Percentiles rank a stretch among this genome's conserved stretches.
Evolutionary conservation across 495 filamentous ascomycete species (phyloP).

Genomic region (Aspergillus bridgeri): DNA sequence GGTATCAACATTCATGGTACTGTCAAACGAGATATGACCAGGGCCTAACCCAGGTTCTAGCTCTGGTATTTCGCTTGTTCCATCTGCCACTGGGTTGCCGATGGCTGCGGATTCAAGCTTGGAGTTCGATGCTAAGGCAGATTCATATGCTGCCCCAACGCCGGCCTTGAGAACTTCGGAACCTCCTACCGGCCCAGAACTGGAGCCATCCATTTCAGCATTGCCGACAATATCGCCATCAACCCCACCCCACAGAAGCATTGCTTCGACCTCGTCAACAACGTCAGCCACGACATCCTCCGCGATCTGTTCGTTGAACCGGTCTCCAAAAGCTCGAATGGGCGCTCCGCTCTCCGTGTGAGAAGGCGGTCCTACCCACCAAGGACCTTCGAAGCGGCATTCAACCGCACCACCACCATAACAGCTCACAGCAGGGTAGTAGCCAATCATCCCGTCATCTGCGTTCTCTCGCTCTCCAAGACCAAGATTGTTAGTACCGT

Average conservation of each 20-base stretch:
- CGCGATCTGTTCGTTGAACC: constrained; percentile 91
- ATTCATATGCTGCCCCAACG: constrained; percentile 36
- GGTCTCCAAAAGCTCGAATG: constrained; percentile 64
- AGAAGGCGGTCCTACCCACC: constrained; percentile 77
- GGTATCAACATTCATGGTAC: constrained; percentile 27
- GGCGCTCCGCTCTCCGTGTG: constrained; percentile 30
- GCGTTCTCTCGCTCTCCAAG: constrained; percentile 73
- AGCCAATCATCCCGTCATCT: constrained; percentile 92
- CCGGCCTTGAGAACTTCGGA: constrained; percentile 37
- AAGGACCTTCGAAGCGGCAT: constrained; percentile 84
- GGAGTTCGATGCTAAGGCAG: constrained; percentile 16
- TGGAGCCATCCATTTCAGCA: constrained; percentile 26
- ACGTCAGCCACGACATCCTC: constrained; percentile 93
- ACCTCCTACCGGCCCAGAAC: constrained; percentile 33
- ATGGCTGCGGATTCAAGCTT: background rate
- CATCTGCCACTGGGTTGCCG: constrained; percentile 4
- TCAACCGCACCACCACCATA: constrained; percentile 89
- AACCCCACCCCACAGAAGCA: constrained; percentile 46
- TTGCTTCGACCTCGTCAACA: constrained; percentile 79
- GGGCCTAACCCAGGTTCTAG: constrained; percentile 15
- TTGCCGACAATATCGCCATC: constrained; percentile 38
- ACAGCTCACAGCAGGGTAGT: constrained; percentile 89
- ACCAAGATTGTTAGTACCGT: constrained; percentile 60
- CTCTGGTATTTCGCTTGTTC: constrained; percentile 6
- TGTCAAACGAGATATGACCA: constrained; percentile 22